Evolutionary conservation across 2,329 filamentous ascomycete genomes (phyloP).

Genomic region (Uncinocarpus reesii): DNA sequence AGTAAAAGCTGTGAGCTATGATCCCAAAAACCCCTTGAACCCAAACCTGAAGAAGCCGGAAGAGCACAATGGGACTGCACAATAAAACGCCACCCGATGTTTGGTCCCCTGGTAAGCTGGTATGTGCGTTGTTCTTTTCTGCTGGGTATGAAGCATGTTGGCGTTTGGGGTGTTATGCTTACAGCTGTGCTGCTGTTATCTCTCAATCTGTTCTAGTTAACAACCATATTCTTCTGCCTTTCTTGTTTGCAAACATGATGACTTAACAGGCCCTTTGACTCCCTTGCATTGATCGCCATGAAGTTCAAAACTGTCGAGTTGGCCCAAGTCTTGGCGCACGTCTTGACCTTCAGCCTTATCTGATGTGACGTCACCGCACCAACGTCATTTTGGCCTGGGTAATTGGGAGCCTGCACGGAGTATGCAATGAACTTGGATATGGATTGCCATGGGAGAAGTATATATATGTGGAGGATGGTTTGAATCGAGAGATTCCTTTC

Average conservation of each 20-base stretch:
- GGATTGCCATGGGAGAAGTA: not conserved
- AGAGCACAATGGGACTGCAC: conserved; percentile 12
- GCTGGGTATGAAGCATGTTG: not conserved
- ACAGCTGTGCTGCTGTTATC: too few species aligned
- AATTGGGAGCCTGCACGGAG: not conserved
- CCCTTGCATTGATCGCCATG: not conserved
- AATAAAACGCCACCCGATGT: not conserved
- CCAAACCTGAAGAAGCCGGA: conserved; percentile 26
- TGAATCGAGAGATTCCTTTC: not conserved
- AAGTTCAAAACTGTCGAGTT: too few species aligned
- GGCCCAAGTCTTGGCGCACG: too few species aligned
- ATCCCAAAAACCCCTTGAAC: conserved; percentile 48
- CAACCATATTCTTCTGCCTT: not conserved
- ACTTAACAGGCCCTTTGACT: not conserved
- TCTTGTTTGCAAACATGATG: not conserved
- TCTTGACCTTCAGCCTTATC: too few species aligned
- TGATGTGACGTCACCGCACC: too few species aligned
- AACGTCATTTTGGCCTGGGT: not conserved
- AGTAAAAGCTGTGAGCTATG: conserved; percentile 83
- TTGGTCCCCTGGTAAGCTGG: not conserved
- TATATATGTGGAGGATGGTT: not conserved
- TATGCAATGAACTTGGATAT: not conserved
- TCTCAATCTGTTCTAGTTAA: too few species aligned
- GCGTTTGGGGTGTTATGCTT: not conserved
- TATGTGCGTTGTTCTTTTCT: not conserved